These are phyloP conservation scores for Candida sp. DNA, from an alignment of 1,139 yeast species.

Conservation along the genomic window DNA sequence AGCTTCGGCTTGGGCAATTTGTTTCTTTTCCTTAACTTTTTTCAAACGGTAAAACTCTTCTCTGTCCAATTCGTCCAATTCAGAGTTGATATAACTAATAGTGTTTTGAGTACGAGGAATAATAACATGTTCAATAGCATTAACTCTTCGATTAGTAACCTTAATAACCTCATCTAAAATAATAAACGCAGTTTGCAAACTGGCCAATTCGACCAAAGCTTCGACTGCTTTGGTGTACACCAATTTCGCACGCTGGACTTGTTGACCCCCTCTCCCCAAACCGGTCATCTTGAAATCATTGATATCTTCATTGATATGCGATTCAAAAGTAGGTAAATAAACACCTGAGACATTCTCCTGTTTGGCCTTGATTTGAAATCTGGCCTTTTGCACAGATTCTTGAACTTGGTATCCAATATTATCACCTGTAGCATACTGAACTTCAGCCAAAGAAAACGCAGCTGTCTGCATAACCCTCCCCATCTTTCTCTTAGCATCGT, in stretches of 20 bases:
- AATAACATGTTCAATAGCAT: slow-evolving; percentile 97
- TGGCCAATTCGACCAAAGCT: slow-evolving; percentile 92
- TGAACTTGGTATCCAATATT: slow-evolving; percentile 94
- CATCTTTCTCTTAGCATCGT: slow-evolving; percentile 96
- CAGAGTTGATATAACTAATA: slow-evolving; percentile 88
- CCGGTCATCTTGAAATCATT: slow-evolving; percentile 97
- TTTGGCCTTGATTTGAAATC: slow-evolving; percentile 86
- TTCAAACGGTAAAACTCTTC: slow-evolving; percentile 96
- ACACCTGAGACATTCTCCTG: slow-evolving; percentile 98
- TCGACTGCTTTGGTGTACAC: slow-evolving; percentile 96
- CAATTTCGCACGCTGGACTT: slow-evolving; percentile 89
- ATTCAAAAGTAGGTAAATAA: slow-evolving; percentile 86
- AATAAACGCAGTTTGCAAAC: slow-evolving; percentile 92
- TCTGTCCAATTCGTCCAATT: slow-evolving; percentile 95
- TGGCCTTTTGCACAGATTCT: slow-evolving; percentile 86
- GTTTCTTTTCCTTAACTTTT: slow-evolving; percentile 96
- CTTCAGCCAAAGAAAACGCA: slow-evolving; percentile 95
- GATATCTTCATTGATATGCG: slow-evolving; percentile 75
- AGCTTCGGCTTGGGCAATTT: slow-evolving; percentile 65
- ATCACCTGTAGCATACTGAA: slow-evolving; percentile 95
- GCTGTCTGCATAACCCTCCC: slow-evolving; percentile 99
- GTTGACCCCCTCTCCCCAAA: slow-evolving; percentile 98
- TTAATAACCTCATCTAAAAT: slow-evolving; percentile 96
- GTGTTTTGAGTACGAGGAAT: slow-evolving; percentile 98
- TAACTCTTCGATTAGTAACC: slow-evolving; percentile 96